Conservation (phyloP, 495 filamentous ascomycete species). For the Aspergillus conjunctus region DNA sequence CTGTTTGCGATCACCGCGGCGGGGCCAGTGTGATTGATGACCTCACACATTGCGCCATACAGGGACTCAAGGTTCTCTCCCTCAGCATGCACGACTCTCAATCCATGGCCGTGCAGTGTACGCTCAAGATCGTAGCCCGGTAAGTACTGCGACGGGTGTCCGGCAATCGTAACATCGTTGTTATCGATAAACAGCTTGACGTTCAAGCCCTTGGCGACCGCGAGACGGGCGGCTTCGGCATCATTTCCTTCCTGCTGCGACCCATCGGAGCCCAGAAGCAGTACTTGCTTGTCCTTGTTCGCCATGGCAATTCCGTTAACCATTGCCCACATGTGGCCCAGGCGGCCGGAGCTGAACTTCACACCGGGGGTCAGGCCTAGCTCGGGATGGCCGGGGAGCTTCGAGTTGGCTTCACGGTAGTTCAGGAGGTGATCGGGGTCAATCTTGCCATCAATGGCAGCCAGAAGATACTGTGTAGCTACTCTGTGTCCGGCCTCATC, state of each 20-base stretch:
- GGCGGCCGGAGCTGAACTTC: constrained; percentile 45
- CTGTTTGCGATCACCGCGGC: constrained; percentile 40
- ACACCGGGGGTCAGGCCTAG: constrained; percentile 42
- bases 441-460: constrained; percentile 41
- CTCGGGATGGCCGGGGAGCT: constrained; percentile 45
- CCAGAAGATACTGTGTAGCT: constrained; percentile 42
- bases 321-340: constrained; percentile 47
- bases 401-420: constrained; percentile 44
- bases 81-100: constrained; percentile 38
- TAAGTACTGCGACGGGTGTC: constrained; percentile 41
- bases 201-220: constrained; percentile 40
- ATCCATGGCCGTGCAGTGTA: constrained; percentile 38
- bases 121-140: constrained; percentile 37
- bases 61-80: constrained; percentile 42
- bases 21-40: constrained; percentile 36
- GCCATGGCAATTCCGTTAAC: constrained; percentile 45
- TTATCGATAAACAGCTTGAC: constrained; percentile 47
- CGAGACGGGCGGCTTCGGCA: constrained; percentile 43
- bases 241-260: constrained; percentile 49
- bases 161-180: constrained; percentile 47
- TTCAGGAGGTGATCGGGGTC: constrained; percentile 42
- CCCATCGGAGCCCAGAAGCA: constrained; percentile 43
- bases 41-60: constrained; percentile 36
- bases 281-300: constrained; percentile 37
- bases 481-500: constrained; percentile 46